Base-by-base conservation (phyloP, 306 rosid species). In the Calophaca sinica region DNA sequence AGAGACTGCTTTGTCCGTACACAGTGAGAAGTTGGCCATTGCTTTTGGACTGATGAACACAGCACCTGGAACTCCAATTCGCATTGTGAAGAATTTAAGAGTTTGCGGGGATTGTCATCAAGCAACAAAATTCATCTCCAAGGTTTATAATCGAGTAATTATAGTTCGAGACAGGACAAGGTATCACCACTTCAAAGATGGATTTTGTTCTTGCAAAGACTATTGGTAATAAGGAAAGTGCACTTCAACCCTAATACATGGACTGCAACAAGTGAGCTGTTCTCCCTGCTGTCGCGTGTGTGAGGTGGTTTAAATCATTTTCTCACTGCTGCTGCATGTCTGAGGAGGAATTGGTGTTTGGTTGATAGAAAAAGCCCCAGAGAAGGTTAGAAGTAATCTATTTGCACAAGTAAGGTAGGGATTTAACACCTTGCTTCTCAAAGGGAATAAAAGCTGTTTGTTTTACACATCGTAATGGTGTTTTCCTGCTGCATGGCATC, bases 11-110 rank as follows among this genome's bases (percentile, higher is more conserved):
- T 61, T 83, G 57, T 83, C 86, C 8, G 45, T 72, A 32, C 92
- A 88, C 59, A 88, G 88, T 62, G 92, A 88, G 82, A 88, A 80
- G 79, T 71, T 85, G 83, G 88, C 91, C 32, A 85, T 88, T 63
- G 87, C 87, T 59, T 85, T 83, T 68, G 89, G 88, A 70, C 78
- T 88, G 78, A 81, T 83, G 81, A 83, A 84, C 77, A 83, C 88
- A 2, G 59, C 46, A 66, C 72, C 81, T 5, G 84, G 89, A 81
- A 83, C 88, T 2, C 84, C 86, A 29, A 85, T 85, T 73, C 85
- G 88, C 53, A 78, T 85, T 33, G 86, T 88, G 57, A 88, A 85
- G 83, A 88, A 88, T 68, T 85, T 88, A 60, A 74, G 89, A 67
- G 86, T 83, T 52, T 85, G 89, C 61, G 69, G 62, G 59, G 91